These are phyloP conservation scores for Carpinus fangiana DNA, from an alignment of 306 rosid genomes.

Conservation along the genomic window DNA sequence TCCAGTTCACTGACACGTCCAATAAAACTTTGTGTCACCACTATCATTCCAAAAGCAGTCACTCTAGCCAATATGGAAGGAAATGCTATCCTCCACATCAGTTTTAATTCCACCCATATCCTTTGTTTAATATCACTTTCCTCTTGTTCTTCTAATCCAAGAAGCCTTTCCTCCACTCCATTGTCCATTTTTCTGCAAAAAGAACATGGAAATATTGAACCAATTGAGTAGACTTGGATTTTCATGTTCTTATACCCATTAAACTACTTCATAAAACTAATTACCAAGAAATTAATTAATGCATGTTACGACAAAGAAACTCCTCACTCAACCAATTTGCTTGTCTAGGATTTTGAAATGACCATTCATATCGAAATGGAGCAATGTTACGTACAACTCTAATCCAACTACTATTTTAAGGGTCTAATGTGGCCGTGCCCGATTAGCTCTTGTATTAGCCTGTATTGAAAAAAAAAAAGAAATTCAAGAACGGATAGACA, in stretches of 20 bases:
- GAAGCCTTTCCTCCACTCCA: conserved; percentile 13
- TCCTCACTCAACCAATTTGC: too few species aligned
- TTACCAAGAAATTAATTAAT: too few species aligned
- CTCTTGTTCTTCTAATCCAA: conserved; percentile 19
- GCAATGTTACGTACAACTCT: too few species aligned
- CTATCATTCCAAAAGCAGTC: conserved; percentile 49
- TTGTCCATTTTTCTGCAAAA: conserved; percentile 5
- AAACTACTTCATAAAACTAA: neutral
- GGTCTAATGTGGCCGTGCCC: too few species aligned
- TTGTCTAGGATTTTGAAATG: too few species aligned
- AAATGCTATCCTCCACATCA: conserved; percentile 57
- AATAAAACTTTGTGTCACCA: conserved; percentile 49
- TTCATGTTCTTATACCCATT: neutral
- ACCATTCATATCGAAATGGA: too few species aligned
- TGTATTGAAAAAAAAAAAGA: too few species aligned
- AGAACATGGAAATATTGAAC: neutral
- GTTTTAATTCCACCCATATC: conserved; percentile 43
- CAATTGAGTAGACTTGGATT: neutral
- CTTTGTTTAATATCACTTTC: conserved; percentile 19
- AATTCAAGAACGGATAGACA: too few species aligned
- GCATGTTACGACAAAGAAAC: too few species aligned
- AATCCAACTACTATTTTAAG: too few species aligned
- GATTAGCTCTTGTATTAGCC: too few species aligned
- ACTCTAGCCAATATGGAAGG: conserved; percentile 52
- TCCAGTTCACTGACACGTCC: conserved; percentile 52